Percentiles rank a stretch among this genome's conserved stretches.
Conservation (phyloP, 2,329 filamentous ascomycete species). For the Chaetomium globosum region DNA sequence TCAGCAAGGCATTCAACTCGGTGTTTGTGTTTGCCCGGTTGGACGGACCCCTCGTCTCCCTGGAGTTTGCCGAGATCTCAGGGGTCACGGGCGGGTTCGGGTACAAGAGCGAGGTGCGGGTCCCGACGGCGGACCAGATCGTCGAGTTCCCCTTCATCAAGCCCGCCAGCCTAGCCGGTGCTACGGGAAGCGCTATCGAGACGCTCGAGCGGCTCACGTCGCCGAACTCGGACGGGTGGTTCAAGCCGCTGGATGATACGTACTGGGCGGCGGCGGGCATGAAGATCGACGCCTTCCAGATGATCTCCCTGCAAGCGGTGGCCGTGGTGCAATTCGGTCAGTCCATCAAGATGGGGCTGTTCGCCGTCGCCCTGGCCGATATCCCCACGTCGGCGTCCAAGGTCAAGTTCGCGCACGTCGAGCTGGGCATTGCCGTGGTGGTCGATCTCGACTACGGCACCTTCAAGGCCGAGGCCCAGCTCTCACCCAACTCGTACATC, state of each 20-base stretch:
- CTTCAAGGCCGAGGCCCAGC: conserved; percentile 43
- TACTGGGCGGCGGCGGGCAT: conserved; percentile 13
- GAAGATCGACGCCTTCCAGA: conserved; percentile 5
- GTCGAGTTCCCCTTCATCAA: conserved; percentile 14
- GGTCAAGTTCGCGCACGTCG: not conserved
- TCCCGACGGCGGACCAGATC: conserved; percentile 1
- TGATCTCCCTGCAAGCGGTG: not conserved
- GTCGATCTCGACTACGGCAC: conserved; percentile 42
- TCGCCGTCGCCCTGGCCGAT: conserved; percentile 8
- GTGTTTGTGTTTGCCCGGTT: conserved; percentile 47
- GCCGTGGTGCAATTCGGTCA: conserved; percentile 3
- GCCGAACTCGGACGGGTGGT: conserved; percentile 39
- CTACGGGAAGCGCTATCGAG: conserved; percentile 36
- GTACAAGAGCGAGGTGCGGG: conserved; percentile 43
- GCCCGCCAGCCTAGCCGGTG: not conserved
- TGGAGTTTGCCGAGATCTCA: conserved; percentile 23
- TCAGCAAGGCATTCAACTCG: conserved; percentile 34
- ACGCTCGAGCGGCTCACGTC: conserved; percentile 31
- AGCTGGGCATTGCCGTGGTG: conserved; percentile 38
- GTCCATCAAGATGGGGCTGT: conserved; percentile 41
- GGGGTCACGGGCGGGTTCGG: conserved; percentile 44
- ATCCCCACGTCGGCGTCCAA: conserved; percentile 3
- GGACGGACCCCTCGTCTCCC: conserved; percentile 20
- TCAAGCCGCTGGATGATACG: conserved; percentile 28
- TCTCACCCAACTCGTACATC: conserved; percentile 34